These are phyloP conservation scores for Zygosaccharomyces bailii DNA, from an alignment of 805 yeast genomes.

Conservation along the genomic window DNA sequence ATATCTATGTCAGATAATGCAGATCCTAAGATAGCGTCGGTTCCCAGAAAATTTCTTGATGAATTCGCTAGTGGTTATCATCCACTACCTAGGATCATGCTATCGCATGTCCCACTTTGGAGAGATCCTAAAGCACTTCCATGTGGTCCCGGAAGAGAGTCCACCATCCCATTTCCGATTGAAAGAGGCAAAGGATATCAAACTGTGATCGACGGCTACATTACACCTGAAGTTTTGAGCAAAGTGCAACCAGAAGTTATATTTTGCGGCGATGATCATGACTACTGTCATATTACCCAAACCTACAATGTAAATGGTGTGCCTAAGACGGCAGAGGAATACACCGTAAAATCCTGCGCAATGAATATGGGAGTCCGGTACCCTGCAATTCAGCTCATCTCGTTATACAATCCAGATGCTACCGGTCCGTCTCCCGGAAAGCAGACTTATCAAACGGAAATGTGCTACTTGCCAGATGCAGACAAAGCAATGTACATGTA, in stretches of 20 bases:
- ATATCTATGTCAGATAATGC: slow-evolving; percentile 69
- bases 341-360: slow-evolving; percentile 83
- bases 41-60: slow-evolving; percentile 53
- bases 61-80: slow-evolving; percentile 32
- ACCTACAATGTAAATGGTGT: slow-evolving; percentile 27
- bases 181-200: slow-evolving; percentile 81
- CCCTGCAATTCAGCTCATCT: slow-evolving; percentile 84
- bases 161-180: slow-evolving; percentile 60
- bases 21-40: slow-evolving; percentile 42
- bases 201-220: slow-evolving; percentile 67
- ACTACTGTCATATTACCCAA: slow-evolving; percentile 80
- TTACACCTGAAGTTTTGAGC: slow-evolving; percentile 56
- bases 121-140: slow-evolving; percentile 56
- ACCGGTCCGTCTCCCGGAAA: slow-evolving; percentile 14
- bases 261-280: slow-evolving; percentile 96
- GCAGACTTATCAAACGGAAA: slow-evolving; percentile 42
- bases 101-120: slow-evolving; percentile 86
- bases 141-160: slow-evolving; percentile 81
- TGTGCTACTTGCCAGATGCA: slow-evolving; percentile 59
- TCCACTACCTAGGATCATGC: slow-evolving; percentile 56
- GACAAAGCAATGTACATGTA: slow-evolving; percentile 42
- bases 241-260: slow-evolving; percentile 61
- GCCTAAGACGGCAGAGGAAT: slow-evolving; percentile 52
- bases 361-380: slow-evolving; percentile 86
- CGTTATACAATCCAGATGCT: slow-evolving; percentile 50